phyloP scores from a whole-genome alignment of 495 filamentous ascomycete species.

The Penicillium malachiteum region DNA sequence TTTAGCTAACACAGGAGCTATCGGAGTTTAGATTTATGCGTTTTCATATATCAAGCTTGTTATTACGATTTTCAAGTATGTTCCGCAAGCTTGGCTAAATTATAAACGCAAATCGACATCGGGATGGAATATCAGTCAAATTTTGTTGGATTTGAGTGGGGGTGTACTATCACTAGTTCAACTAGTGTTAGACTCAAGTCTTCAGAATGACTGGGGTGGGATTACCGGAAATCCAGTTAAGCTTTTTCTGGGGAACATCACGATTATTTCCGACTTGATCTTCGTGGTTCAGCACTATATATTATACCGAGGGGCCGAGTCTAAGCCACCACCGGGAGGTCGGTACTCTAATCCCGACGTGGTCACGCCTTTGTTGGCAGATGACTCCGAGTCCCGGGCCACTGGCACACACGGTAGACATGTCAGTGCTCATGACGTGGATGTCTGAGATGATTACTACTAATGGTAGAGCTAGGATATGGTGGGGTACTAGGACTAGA shows the following conservation, averaged over 20 bases:
- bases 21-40: constrained; percentile 62
- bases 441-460: too few relatives aligned
- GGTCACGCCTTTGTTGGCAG: constrained; percentile 30
- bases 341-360: constrained; percentile 11
- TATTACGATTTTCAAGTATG: constrained; percentile 86
- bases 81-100: constrained; percentile 82
- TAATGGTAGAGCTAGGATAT: too few relatives aligned
- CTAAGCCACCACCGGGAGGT: constrained; percentile 5
- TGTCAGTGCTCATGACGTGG: too few relatives aligned
- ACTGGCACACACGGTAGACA: too few relatives aligned
- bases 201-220: constrained; percentile 85
- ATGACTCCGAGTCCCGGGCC: not conserved
- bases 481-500: too few relatives aligned
- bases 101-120: constrained; percentile 76
- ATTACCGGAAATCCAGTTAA: constrained; percentile 91
- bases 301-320: constrained; percentile 54
- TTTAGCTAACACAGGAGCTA: constrained; percentile 9
- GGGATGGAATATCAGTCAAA: constrained; percentile 85
- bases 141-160: constrained; percentile 80
- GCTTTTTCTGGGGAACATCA: constrained; percentile 77
- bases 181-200: constrained; percentile 76
- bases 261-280: constrained; percentile 79
- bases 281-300: constrained; percentile 89
- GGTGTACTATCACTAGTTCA: constrained; percentile 82
- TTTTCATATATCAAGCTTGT: constrained; percentile 86